These are phyloP conservation scores for Torrubiella hemipterigena DNA, from an alignment of 2,329 filamentous ascomycete genomes.

Conservation along the genomic window DNA sequence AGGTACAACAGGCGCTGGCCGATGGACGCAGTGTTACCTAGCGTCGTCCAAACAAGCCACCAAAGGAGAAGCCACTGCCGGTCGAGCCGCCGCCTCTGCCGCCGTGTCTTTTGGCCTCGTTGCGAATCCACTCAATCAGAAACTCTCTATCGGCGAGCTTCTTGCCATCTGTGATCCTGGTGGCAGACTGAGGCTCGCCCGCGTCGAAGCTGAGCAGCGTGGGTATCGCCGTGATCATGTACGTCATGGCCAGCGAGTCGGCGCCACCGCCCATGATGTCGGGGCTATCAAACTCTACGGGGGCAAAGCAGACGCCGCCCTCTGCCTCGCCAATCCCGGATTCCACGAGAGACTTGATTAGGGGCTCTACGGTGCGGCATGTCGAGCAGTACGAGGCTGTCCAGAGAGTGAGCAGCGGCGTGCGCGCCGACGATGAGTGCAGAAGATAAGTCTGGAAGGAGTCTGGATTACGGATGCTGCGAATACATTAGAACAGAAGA, in stretches of 20 bases:
- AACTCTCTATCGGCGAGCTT: conserved; percentile 36
- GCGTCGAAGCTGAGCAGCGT: conserved; percentile 46
- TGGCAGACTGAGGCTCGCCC: conserved; percentile 36
- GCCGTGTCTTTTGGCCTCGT: conserved; percentile 34
- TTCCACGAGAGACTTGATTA: conserved; percentile 35
- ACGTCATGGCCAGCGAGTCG: conserved; percentile 33
- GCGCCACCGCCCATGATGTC: conserved; percentile 35
- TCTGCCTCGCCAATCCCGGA: conserved; percentile 40
- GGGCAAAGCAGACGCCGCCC: conserved; percentile 41
- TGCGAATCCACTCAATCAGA: conserved; percentile 40
- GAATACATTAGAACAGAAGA: conserved; percentile 1
- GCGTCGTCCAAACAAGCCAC: conserved; percentile 30
- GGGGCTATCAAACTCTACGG: conserved; percentile 44
- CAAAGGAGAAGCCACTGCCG: conserved; percentile 20
- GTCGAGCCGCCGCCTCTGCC: conserved; percentile 30
- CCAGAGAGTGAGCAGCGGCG: conserved; percentile 49
- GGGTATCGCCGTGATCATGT: conserved; percentile 46
- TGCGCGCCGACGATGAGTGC: conserved; percentile 39
- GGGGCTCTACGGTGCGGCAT: conserved; percentile 36
- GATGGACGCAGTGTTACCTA: too few relatives aligned
- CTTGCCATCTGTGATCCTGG: conserved; percentile 36
- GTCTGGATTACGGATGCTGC: conserved; percentile 40
- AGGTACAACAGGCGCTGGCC: too few relatives aligned
- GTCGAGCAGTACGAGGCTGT: conserved; percentile 45
- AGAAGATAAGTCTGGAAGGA: conserved; percentile 43